These are phyloP conservation scores for Blastocystis sp. DNA, from an alignment of 352 stramenopile species.

Conservation along the genomic window DNA sequence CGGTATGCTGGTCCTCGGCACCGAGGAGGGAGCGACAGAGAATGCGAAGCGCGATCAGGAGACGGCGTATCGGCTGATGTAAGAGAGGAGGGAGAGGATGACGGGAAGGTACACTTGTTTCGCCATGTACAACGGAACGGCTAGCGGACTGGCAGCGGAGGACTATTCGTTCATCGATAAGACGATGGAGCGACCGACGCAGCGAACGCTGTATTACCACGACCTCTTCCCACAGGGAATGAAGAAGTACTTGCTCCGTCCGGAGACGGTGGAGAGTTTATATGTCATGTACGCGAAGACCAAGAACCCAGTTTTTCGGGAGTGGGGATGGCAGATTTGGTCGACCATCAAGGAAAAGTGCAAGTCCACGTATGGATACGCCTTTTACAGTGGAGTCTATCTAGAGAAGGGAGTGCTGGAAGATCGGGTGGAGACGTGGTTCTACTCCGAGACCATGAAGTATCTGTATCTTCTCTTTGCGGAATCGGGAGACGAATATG, in stretches of 20 bases:
- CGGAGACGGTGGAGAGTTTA: constrained; percentile 85
- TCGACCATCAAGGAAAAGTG: constrained; percentile 78
- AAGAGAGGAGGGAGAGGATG: constrained; percentile 9
- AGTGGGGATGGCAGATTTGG: constrained; percentile 88
- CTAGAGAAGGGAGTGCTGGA: constrained; percentile 65
- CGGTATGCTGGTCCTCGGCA: constrained; percentile 66
- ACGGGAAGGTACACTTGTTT: constrained; percentile 65
- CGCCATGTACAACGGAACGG: constrained; percentile 68
- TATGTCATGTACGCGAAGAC: constrained; percentile 88
- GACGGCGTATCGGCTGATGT: constrained; percentile 70
- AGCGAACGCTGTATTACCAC: background rate
- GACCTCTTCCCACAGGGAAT: background rate
- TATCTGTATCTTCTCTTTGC: constrained; percentile 88
- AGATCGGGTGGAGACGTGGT: constrained; percentile 94
- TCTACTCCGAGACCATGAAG: constrained; percentile 94
- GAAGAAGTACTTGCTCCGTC: constrained; percentile 78
- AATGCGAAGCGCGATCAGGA: constrained; percentile 68
- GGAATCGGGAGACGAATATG: constrained; percentile 69
- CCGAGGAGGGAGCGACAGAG: constrained; percentile 55
- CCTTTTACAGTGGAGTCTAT: constrained; percentile 61
- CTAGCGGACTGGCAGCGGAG: constrained; percentile 68
- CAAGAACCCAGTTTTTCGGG: constrained; percentile 66
- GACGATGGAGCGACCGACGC: background rate
- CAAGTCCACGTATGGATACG: constrained; percentile 76
- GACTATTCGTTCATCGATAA: background rate